A percentile compares a stretch with the other conserved stretches of the same genome.
These are phyloP conservation scores for Lecanicillium sp. DNA, from an alignment of 2,329 filamentous ascomycete genomes.

Conservation along the genomic window DNA sequence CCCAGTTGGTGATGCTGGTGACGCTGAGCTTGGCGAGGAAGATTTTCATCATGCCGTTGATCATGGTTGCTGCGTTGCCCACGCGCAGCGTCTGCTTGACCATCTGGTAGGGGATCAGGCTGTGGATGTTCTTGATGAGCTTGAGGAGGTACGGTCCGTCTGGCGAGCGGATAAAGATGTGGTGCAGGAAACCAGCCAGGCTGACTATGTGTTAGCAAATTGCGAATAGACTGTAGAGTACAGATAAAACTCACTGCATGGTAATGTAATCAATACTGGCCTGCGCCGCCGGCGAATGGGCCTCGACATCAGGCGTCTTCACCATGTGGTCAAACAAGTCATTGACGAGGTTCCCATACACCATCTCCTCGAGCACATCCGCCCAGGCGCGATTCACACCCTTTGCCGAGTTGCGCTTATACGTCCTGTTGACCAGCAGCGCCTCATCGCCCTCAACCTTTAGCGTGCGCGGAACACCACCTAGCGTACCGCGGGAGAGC, in stretches of 20 bases:
- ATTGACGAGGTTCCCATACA: constrained; percentile 62
- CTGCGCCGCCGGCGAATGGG: constrained; percentile 53
- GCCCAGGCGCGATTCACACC: constrained; percentile 60
- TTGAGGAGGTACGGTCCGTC: constrained; percentile 69
- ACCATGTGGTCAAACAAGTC: constrained; percentile 54
- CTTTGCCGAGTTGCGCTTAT: constrained; percentile 50
- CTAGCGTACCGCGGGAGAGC: constrained; percentile 57
- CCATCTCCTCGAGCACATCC: constrained; percentile 55
- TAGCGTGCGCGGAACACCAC: constrained; percentile 33
- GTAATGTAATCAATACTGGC: constrained; percentile 59
- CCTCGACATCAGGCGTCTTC: constrained; percentile 54
- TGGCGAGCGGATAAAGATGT: constrained; percentile 63
- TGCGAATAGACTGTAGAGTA: constrained; percentile 6
- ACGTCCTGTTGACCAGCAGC: constrained; percentile 23
- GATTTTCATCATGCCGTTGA: constrained; percentile 64
- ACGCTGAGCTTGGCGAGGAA: constrained; percentile 73
- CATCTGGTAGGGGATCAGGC: constrained; percentile 62
- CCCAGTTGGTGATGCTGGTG: constrained; percentile 69
- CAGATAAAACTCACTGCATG: constrained; percentile 49
- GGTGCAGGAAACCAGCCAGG: constrained; percentile 66
- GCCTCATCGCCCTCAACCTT: background rate
- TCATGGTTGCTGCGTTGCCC: constrained; percentile 76
- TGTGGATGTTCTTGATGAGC: constrained; percentile 62
- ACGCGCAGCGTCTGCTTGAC: constrained; percentile 67
- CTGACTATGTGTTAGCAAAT: constrained; percentile 32